Conservation (phyloP, 805 yeast genomes). For the Candida broadrunensis region DNA sequence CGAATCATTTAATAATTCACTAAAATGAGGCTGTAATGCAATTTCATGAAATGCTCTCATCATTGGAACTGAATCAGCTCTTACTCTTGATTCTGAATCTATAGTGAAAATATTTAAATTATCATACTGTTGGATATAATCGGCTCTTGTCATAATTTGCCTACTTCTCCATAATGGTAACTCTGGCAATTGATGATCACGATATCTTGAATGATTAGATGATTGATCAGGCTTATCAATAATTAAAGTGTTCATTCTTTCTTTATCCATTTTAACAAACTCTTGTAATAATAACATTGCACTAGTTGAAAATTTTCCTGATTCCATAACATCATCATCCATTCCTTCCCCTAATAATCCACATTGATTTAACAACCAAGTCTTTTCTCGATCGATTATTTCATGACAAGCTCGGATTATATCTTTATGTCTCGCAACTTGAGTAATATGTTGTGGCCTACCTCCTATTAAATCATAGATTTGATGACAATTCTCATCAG, state of each 20-base stretch:
- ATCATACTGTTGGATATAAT: conserved; percentile 72
- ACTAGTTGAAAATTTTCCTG: conserved; percentile 70
- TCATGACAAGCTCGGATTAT: conserved; percentile 61
- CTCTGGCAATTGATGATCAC: conserved; percentile 61
- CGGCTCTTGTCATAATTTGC: conserved; percentile 82
- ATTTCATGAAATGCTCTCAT: conserved; percentile 86
- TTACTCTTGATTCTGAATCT: conserved; percentile 67
- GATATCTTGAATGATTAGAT: conserved; percentile 14
- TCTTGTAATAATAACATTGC: conserved; percentile 73
- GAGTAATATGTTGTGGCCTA: conserved; percentile 76
- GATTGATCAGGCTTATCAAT: conserved; percentile 29
- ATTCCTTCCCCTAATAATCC: conserved; percentile 71
- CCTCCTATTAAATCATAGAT: conserved; percentile 77
- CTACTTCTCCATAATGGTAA: conserved; percentile 81
- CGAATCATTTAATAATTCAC: conserved; percentile 62
- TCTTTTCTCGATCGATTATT: conserved; percentile 74
- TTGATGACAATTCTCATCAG: conserved; percentile 42
- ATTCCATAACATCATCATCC: conserved; percentile 90
- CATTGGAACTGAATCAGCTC: conserved; percentile 85
- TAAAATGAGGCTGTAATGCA: conserved; percentile 67
- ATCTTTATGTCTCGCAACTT: conserved; percentile 60
- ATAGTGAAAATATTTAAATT: conserved; percentile 76
- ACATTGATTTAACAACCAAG: conserved; percentile 84
- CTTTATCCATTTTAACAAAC: conserved; percentile 65
- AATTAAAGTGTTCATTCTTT: conserved; percentile 24